Conservation (phyloP, 371 early-diverging fungal species). For the Quaeritorhiza haematococci region DNA sequence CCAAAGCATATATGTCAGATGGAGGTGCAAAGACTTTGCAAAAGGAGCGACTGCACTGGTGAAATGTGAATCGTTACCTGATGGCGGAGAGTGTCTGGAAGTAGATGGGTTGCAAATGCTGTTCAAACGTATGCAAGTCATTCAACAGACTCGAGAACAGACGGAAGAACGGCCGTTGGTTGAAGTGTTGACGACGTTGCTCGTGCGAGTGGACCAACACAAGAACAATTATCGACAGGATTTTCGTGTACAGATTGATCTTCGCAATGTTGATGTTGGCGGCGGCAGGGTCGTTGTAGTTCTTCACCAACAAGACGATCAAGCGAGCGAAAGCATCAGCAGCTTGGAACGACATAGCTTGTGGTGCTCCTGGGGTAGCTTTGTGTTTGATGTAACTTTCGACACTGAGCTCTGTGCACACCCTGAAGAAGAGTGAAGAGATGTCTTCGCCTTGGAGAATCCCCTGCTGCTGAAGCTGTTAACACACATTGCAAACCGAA, state of each 20-base stretch:
- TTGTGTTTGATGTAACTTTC: conserved; percentile 64
- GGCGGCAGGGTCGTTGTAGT: conserved; percentile 35
- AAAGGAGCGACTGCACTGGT: background rate
- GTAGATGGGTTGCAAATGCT: conserved; percentile 62
- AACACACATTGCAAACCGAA: conserved; percentile 19
- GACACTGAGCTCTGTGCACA: conserved; percentile 77
- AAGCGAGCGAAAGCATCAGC: conserved; percentile 82
- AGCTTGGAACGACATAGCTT: conserved; percentile 57
- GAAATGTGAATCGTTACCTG: conserved; percentile 28
- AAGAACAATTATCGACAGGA: conserved; percentile 78
- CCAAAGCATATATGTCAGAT: too few species aligned
- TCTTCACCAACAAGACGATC: conserved; percentile 64
- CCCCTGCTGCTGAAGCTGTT: conserved; percentile 71
- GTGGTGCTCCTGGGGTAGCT: conserved; percentile 29
- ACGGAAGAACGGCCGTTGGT: conserved; percentile 89
- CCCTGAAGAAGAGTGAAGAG: conserved; percentile 80
- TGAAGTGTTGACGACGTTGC: conserved; percentile 70
- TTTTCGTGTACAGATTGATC: conserved; percentile 64
- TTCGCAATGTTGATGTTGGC: conserved; percentile 43
- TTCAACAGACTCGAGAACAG: conserved; percentile 78
- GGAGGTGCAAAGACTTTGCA: background rate
- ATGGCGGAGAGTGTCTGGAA: conserved; percentile 66
- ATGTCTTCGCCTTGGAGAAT: conserved; percentile 71
- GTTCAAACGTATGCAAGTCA: conserved; percentile 71
- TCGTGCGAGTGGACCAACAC: conserved; percentile 81